Conservation (phyloP, 495 filamentous ascomycete species). For the Penicillium roqueforti region DNA sequence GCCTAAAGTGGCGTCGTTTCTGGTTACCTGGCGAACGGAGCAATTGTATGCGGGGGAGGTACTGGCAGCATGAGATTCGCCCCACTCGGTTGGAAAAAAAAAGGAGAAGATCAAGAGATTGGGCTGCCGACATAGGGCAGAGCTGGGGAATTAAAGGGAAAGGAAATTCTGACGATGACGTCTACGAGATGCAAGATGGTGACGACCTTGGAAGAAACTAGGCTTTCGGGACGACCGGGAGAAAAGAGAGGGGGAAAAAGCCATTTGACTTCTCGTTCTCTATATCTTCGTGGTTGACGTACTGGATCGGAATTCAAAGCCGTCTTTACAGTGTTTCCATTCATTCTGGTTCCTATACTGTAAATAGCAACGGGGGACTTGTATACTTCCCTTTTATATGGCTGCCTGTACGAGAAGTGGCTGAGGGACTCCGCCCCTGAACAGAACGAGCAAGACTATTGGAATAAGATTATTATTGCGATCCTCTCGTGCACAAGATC, state of each 20-base stretch:
- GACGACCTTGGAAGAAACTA: not conserved
- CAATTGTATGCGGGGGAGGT: conserved; percentile 20
- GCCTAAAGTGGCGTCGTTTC: conserved; percentile 10
- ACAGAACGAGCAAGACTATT: not conserved
- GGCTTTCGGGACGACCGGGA: not conserved
- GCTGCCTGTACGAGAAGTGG: conserved; percentile 6
- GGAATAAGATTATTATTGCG: not conserved
- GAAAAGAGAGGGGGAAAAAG: conserved; percentile 1
- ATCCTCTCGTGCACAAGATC: not conserved
- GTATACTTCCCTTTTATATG: no score
- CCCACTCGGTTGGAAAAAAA: conserved; percentile 11
- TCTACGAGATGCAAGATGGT: conserved; percentile 6
- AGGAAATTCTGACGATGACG: conserved; percentile 4
- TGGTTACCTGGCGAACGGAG: conserved; percentile 31
- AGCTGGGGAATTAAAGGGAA: not conserved
- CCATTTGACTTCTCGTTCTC: not conserved
- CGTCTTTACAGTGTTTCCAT: not conserved
- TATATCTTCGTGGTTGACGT: conserved; percentile 3
- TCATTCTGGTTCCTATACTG: not conserved
- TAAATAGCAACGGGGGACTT: not conserved
- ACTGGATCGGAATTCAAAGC: conserved; percentile 3
- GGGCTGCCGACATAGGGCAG: conserved; percentile 5
- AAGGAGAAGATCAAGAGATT: conserved; percentile 5
- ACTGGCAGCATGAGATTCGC: conserved; percentile 11
- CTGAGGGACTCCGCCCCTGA: conserved; percentile 1